Evolutionary conservation across 257 asterid species (phyloP).

Genomic region (Gentiana macrophylla): DNA sequence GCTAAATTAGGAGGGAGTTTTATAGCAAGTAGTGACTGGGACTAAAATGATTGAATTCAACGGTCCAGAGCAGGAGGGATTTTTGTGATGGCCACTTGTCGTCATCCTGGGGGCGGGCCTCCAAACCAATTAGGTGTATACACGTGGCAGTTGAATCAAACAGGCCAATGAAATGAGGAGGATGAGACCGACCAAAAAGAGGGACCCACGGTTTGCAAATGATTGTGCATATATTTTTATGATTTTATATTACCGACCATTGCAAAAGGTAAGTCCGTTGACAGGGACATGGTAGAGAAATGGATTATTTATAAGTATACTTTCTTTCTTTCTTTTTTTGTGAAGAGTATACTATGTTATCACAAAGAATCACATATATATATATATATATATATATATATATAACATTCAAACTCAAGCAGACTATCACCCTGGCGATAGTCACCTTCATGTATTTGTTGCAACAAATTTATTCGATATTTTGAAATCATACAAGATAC

Average conservation of each 20-base stretch:
- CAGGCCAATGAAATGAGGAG: background rate
- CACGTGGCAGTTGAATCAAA: conserved; percentile 24
- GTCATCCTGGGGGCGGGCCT: conserved; percentile 25
- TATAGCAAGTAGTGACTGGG: conserved; percentile 1
- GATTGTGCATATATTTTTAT: conserved; percentile 20
- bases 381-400: too few species aligned
- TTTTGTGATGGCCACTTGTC: conserved; percentile 11
- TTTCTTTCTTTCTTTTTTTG: too few species aligned
- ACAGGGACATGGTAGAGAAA: conserved; percentile 6
- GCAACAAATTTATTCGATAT: too few species aligned
- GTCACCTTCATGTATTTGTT: too few species aligned
- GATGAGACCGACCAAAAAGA: conserved; percentile 39
- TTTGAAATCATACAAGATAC: too few species aligned
- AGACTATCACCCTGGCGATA: too few species aligned
- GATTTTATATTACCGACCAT: conserved; percentile 31
- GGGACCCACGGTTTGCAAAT: conserved; percentile 25
- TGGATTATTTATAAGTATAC: too few species aligned
- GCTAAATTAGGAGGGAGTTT: conserved; percentile 1
- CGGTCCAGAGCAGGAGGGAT: background rate
- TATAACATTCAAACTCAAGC: too few species aligned
- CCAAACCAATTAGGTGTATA: conserved; percentile 23
- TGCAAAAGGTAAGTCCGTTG: conserved; percentile 5
- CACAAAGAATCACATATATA: too few species aligned
- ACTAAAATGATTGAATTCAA: background rate
- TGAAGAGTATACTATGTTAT: too few species aligned